A percentile compares a stretch with the other conserved stretches of the same genome.
These are phyloP conservation scores for Claviceps monticola DNA, from an alignment of 2,329 filamentous ascomycete genomes.

Conservation along the genomic window DNA sequence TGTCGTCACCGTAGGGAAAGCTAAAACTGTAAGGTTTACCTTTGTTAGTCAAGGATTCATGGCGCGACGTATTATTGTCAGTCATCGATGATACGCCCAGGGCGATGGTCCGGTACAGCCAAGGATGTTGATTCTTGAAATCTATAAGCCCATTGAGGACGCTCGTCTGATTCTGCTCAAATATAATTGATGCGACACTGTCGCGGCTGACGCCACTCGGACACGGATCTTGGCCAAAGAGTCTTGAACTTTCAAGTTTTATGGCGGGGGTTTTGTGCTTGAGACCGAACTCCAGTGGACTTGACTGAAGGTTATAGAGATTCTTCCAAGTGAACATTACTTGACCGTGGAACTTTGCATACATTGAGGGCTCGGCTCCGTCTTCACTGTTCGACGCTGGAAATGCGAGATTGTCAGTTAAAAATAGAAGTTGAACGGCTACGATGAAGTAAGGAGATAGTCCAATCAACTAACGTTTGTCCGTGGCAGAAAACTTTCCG, in stretches of 20 bases:
- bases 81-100: background rate
- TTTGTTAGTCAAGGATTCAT: constrained; percentile 19
- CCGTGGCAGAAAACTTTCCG: background rate
- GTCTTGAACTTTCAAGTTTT: constrained; percentile 7
- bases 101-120: background rate
- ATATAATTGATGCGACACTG: constrained; percentile 17
- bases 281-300: constrained; percentile 4
- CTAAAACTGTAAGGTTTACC: constrained; percentile 32
- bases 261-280: background rate
- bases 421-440: background rate
- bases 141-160: constrained; percentile 24
- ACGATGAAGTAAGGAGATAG: background rate
- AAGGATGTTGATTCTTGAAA: constrained; percentile 12
- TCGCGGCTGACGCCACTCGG: constrained; percentile 19
- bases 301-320: constrained; percentile 8
- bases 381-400: constrained; percentile 8
- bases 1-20: constrained; percentile 30
- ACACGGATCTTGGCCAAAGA: constrained; percentile 6
- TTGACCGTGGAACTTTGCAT: constrained; percentile 17
- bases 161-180: constrained; percentile 27
- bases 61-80: background rate
- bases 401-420: background rate
- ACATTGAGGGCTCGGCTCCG: constrained; percentile 31
- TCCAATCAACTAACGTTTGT: background rate
- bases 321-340: background rate